Evolutionary conservation across 306 rosid genomes (phyloP), one percentile per base, ranked within the genome.

Genomic region (Arachis hypogaea): DNA sequence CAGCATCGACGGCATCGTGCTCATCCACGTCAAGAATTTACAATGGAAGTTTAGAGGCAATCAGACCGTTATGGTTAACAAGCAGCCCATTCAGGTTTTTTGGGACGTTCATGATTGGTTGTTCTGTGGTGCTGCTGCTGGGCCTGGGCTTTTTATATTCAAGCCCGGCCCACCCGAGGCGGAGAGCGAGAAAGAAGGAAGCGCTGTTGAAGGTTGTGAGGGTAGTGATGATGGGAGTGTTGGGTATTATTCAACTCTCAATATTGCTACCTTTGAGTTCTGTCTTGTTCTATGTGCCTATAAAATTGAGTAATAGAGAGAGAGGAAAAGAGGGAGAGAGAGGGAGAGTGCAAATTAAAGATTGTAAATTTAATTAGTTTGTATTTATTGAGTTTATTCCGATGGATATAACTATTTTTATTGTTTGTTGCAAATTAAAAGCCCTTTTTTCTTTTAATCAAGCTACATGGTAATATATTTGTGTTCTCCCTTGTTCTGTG

Each of bases 101-200:
- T 94, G 96, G 96, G 99, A 94, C 65, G 99, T 95, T 4, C 96
- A 95, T 61, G 99, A 95, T 41, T 95, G 99, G 99, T 75, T 95
- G 69, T 95, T 95, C 59, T 78, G 86, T 30, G 76, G 80, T 33
- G 75, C 88, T 0, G 92, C 87, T 3, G 68, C 86, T 0, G 97
- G 97, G 4, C 89, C 88, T 0, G 99, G 99, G 0, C 61, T 92
- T 58, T 95, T 95, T 60, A 86, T 95, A 10, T 95, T 95, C 83
- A 95, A 92, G 77, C 93, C 99, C 0, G 98, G 94, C 1, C 80
- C 87, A 11, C 54, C 59, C 0, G 98, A 88, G 2, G 49, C 52
- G 1, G 99, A 87, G 11, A 82, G 77, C 44, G 97, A 89, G 33
- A 82, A 63, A 38, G 98, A 92, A 29, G 88, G 84, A 5, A 82